Evolutionary conservation across 163 green algal genomes (phyloP).

Genomic region (Scenedesmus sp.): DNA sequence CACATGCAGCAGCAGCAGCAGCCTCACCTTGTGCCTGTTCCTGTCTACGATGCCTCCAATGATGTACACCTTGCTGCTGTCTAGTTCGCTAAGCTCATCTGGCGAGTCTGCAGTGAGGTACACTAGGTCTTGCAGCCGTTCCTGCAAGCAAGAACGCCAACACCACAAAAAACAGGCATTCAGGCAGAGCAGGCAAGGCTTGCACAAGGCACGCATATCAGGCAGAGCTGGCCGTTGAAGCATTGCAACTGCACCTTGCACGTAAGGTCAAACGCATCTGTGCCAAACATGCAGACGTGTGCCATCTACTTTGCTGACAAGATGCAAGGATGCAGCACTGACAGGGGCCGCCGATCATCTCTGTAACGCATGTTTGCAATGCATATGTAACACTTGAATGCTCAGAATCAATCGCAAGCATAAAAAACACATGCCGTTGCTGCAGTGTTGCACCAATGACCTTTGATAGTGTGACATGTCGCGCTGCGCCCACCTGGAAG

Average conservation of each 20-base stretch:
- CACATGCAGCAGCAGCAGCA: neutral
- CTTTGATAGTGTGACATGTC: neutral
- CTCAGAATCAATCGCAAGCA: neutral
- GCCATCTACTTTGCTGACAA: no score
- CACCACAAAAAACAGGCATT: neutral
- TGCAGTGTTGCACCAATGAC: neutral
- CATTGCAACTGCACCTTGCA: no score
- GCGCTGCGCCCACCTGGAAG: conserved; percentile 53
- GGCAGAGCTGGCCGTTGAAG: no score
- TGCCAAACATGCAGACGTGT: no score
- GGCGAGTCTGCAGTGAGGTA: conserved; percentile 90
- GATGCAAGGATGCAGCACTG: no score
- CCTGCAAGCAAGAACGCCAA: conserved; percentile 2
- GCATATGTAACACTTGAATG: no score
- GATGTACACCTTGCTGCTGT: conserved; percentile 81
- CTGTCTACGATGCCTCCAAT: conserved; percentile 93
- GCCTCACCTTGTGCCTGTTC: conserved; percentile 84
- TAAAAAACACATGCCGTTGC: no score
- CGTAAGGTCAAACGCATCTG: no score
- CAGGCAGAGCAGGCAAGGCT: neutral
- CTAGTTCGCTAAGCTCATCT: conserved; percentile 70
- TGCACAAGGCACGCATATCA: neutral
- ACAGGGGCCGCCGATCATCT: no score
- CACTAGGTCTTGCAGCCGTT: conserved; percentile 72
- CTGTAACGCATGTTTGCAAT: no score